Base-by-base conservation (phyloP, 192 early-diverging fungal genomes). In the Geranomyces michiganensis region DNA sequence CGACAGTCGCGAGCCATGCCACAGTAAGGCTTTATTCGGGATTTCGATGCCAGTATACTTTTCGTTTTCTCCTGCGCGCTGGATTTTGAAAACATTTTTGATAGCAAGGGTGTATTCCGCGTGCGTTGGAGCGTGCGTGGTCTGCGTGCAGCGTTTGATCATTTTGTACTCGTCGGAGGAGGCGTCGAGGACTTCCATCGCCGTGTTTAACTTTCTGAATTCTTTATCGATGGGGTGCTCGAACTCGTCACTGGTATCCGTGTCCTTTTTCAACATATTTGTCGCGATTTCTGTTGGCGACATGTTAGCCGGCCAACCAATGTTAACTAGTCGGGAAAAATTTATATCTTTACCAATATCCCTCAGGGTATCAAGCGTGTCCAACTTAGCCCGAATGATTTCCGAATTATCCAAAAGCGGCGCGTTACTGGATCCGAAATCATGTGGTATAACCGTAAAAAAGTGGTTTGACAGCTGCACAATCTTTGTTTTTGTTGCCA, bases 51-150 rank as follows among this genome's bases (percentile, higher is more conserved):
- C 69, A 26, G n/a, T 6, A 53, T 53, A 53, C 27, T 12, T 1
- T 19, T 67, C 58, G 5, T 27, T 3, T 27, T 31, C 58, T 7
- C 58, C 58, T 29, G 58, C 15, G 24, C 67, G 56, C 22, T 68
- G 13, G 21, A 81, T 63, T 67, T 74, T 72, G 63, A 82, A 77
- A 5, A 77, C 75, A 14, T 79, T 66, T 30, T 75, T 65, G 33
- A 81, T 74, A 21, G 71, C 49, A 15, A 82, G 61, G 21, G 46
- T 61, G 56, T 80, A 82, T 6, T 46, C 14, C 7, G 26, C 60
- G 64, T 91, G 90, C 0, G 90, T 90, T 3, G 67, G 26, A 6
- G 84, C 90, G 59, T 91, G 90, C 0, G 88, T 85, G 51, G 89
- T 87, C 29, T 65, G 60, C 29, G 81, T 78, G 77, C 84, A 91